Evolutionary conservation across 306 rosid genomes (phyloP), one percentile per base, ranked within the genome.

Genomic region (Inga leiocalycina): DNA sequence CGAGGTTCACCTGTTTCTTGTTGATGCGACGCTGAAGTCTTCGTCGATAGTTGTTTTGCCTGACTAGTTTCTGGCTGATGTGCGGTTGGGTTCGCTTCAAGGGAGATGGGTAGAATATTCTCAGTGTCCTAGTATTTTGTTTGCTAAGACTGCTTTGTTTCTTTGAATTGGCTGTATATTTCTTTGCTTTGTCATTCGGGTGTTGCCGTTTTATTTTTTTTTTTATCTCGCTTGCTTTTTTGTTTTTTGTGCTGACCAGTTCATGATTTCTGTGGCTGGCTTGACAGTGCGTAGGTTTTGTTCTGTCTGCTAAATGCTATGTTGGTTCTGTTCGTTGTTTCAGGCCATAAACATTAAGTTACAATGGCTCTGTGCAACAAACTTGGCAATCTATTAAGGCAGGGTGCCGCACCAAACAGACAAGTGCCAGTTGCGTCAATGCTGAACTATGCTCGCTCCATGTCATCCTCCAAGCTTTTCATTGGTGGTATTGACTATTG

Each of bases 391-490:
- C 74, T 89, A 34, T 78, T 94, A 87, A 91, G 93, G 82, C 92
- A 84, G 68, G 70, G 89, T 56, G 78, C 79, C 51, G 77, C 94
- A 78, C 89, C 75, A 84, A 86, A 85, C 75, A 82, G 83, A 51
- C 91, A 69, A 82, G 84, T 82, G 10, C 91, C 94, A 12, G 82
- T 77, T 82, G 20, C 89, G 13, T 88, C 90, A 68, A 85, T 92
- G 91, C 87, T 94, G 78, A 91, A 91, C 71, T 87, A 84, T n/a
- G 56, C 87, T 74, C 95, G 95, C 75, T 89, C 76, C 92, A 92
- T 94, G 97, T 92, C 98, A 6, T 81, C 94, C 13, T 80, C 76
- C 86, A 94, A 90, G 93, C 98, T 94, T 76, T 94, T 91, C 44
- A 1, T 94, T 20, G 98, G 98, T 84, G 96, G 98, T 92, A 84